Base-by-base conservation (phyloP, 2,329 filamentous ascomycete genomes). In the Aspergillus sp. region DNA sequence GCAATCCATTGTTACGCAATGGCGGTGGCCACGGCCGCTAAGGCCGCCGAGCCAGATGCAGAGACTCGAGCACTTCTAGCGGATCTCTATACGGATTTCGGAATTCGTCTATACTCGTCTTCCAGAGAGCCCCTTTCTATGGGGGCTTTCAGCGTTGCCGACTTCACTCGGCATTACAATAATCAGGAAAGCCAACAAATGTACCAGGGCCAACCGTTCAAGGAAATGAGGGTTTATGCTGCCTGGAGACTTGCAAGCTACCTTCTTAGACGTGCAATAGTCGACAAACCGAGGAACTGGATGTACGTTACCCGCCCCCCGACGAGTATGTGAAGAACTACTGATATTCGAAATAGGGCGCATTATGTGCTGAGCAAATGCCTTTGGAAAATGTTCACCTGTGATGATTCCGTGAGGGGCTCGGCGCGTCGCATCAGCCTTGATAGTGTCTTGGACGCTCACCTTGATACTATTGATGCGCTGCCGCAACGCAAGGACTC, bases 1-100 rank as follows among this genome's bases (percentile, higher is more conserved):
- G 88, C 91, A 1, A 93, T 96, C 46, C 91, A 96, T 72, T 93
- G 90, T 70, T 91, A 90, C 66, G 78, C 83, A 3, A 89, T 90
- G 86, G 87, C 88, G 7, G 78, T 87, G 41, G 84, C 87, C 17
- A 80, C 83, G 46, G 84, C 86, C 13, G 78, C 85, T 57, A 80
- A 83, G 46, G 80, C 79, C 17, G 83, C 82, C 2, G 83, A 86
- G 49, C 74, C 80, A 30, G 77, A 79, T 7, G 71, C 79, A 45
- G 82, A 85, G 54, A 84, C 80, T 2, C 77, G 79, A 8, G 76
- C 75, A 37, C 84, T 83, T 60, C 75, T 90, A 33, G 84, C 86
- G 2, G 86, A 88, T 51, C 79, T 90, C 68, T 89, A 87, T 67
- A 80, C 82, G 5, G 86, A 90, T 60, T 90, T 90, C 73, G 88